Evolutionary conservation across 1,284 basidiomycete genomes (phyloP), one percentile per base, ranked within the genome.

Genomic region (Sporisorium graminicola): DNA sequence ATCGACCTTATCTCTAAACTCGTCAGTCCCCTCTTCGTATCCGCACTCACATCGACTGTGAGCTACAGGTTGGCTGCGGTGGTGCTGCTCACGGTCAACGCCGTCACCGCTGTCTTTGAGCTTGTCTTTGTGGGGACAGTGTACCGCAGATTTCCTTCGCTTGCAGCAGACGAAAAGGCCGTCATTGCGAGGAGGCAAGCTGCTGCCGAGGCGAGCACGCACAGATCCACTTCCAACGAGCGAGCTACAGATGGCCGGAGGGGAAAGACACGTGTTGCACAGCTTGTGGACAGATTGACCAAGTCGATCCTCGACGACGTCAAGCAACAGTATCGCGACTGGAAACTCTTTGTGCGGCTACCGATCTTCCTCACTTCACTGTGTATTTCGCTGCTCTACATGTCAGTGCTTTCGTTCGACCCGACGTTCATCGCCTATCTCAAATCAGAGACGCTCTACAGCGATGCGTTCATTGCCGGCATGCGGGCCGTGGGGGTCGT

Each of bases 1-100:
- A 89, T 90, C 54, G 89, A 90, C 74, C 85, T 90, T 2, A 80
- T 89, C 14, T 89, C 88, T 76, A 90, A 90, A 75, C 87, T 90
- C 5, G 69, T 88, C 5, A 88, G 89, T 1, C 90, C 90, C 0
- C 83, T 90, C 5, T 89, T 90, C 60, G 89, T 89, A 14, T 89
- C 89, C 0, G 82, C 88, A n/a, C 84, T 90, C 33, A 89, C 89
- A 0, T 65, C 67, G 29, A 61, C 72, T n/a, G 61, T 68, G 31
- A 63, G 63, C 43, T 80, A 82, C 54, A 62, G 47, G 22, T 29
- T 60, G 27, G 73, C 76, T 10, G 60, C 57, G 9, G 57, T 82
- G 31, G 61, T 81, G n/a, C 52, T 82, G 47, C 51, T 82, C n/a
- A 46, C 58, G 13, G 58, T 80, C 50, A 72, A 64, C 37, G 72